Evolutionary conservation across 2,329 filamentous ascomycete species (phyloP).

Genomic region (Uncinocarpus reesii): DNA sequence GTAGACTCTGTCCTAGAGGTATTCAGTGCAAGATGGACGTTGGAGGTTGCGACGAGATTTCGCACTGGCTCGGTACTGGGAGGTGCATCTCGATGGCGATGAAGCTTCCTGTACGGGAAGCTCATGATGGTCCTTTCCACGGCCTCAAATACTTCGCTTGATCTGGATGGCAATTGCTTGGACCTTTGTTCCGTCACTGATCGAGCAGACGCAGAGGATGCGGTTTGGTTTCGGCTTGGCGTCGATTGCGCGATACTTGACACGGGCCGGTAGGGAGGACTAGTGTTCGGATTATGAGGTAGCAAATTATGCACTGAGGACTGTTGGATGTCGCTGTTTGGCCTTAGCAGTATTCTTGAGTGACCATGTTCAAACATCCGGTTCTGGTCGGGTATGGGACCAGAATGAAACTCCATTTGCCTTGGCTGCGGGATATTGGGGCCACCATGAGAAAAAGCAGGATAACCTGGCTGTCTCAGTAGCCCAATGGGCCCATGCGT

Average conservation of each 20-base stretch:
- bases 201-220: background rate
- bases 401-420: background rate
- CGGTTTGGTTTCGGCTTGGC: background rate
- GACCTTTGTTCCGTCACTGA: background rate
- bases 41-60: background rate
- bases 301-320: background rate
- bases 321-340: background rate
- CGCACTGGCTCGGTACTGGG: background rate
- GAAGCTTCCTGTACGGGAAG: constrained; percentile 1
- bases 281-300: background rate
- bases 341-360: background rate
- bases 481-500: background rate
- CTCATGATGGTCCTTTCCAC: constrained; percentile 1
- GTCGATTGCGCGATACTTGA: background rate
- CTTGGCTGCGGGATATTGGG: background rate
- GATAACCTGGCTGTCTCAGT: background rate
- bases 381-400: background rate
- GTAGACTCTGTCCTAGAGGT: constrained; percentile 2
- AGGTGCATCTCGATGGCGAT: background rate
- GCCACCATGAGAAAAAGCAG: background rate
- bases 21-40: background rate
- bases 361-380: background rate
- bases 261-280: background rate
- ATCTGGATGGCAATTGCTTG: background rate
- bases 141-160: background rate